Base-by-base conservation (phyloP, 2,329 filamentous ascomycete genomes). In the Sporothrix phasma region DNA sequence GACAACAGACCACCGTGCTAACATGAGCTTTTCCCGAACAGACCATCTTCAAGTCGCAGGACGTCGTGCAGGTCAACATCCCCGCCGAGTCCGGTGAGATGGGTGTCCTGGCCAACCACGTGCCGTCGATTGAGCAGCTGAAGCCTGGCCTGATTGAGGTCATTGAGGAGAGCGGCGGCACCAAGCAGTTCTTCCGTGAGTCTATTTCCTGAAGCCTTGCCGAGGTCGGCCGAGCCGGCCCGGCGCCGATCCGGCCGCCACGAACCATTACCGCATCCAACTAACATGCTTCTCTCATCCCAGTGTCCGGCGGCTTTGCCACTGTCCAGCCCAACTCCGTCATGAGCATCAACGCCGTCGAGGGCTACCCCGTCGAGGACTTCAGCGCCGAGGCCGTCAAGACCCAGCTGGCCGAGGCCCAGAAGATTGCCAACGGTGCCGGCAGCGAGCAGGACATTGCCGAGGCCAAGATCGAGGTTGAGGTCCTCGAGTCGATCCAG, bases 81-180 rank as follows among this genome's bases (percentile, higher is more conserved):
- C 89, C 94, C 77, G 94, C 94, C 75, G 94, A 96, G 79, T 95
- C 92, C 68, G 94, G 94, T 77, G 94, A 97, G 73, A 99, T 99
- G 94, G 94, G 94, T 89, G 88, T 99, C 73, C 89, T 99, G 76
- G 94, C 94, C 77, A 95, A 94, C 84, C 94, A 99, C 86, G 94
- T 99, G 73, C 92, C 94, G 69, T 92, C 92, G 68, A 97, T 99
- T 75, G 94, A 99, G 84, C 94, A 99, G 84, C 84, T 99, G 79
- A 96, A 95, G 86, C 92, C 94, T 67, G 94, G 94, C 74, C 81
- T 97, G 71, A 84, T 99, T 71, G 93, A 97, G 84, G 84, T 99
- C 75, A 86, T 97, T 71, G 93, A 97, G 84, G 94, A 99, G 85
- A 85, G 81, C 74, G 90, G 91, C 74, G 83, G 82, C 75, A 81